Evolutionary conservation across 2,329 filamentous ascomycete species (phyloP).

Genomic region (Claviceps sp.): DNA sequence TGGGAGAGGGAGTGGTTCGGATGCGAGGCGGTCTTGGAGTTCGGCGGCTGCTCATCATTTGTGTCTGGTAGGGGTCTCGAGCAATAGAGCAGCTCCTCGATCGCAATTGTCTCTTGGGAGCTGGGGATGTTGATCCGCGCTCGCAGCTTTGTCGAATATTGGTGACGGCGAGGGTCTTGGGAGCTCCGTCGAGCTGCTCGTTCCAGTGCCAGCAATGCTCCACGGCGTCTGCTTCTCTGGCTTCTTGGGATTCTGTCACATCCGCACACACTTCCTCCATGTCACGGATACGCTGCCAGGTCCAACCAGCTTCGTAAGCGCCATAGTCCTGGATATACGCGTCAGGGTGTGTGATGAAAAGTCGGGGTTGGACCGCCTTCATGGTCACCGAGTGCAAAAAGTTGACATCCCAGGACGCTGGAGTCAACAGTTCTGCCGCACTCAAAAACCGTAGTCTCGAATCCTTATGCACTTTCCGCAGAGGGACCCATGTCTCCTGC

Average conservation of each 20-base stretch:
- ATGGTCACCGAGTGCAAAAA: conserved; percentile 64
- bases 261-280: conserved; percentile 44
- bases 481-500: conserved; percentile 56
- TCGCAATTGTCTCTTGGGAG: conserved; percentile 13
- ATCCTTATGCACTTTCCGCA: conserved; percentile 64
- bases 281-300: conserved; percentile 55
- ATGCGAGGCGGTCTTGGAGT: conserved; percentile 32
- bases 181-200: conserved; percentile 46
- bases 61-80: conserved; percentile 26
- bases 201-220: conserved; percentile 58
- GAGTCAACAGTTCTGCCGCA: conserved; percentile 59
- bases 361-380: conserved; percentile 51
- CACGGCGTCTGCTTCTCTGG: conserved; percentile 46
- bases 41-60: conserved; percentile 22
- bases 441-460: conserved; percentile 57
- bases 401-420: conserved; percentile 55
- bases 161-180: conserved; percentile 30
- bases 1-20: conserved; percentile 41
- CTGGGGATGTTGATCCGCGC: conserved; percentile 27
- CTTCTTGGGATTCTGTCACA: conserved; percentile 28
- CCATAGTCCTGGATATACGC: conserved; percentile 55
- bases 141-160: conserved; percentile 28
- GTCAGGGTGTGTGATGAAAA: conserved; percentile 64
- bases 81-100: conserved; percentile 19
- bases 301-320: conserved; percentile 45